These are phyloP conservation scores for Gynostemma pentaphyllum DNA, from an alignment of 306 rosid species.

Conservation along the genomic window DNA sequence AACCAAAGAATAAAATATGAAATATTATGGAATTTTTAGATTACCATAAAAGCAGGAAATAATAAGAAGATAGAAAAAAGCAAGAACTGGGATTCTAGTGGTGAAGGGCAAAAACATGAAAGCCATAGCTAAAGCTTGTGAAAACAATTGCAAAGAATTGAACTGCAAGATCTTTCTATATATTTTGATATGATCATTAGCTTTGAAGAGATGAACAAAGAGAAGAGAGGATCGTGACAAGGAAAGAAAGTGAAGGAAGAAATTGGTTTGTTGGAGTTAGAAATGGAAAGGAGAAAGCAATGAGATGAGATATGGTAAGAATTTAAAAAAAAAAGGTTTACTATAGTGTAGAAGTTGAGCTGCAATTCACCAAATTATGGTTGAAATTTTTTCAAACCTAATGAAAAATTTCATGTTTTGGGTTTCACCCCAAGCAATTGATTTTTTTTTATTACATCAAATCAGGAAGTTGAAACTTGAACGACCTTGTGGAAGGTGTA, in stretches of 20 bases:
- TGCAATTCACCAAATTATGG: background rate
- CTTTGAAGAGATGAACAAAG: conserved; percentile 3
- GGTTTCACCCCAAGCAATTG: background rate
- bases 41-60: background rate
- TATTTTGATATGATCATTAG: background rate
- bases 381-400: background rate
- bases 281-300: background rate
- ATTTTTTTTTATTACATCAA: too few species aligned
- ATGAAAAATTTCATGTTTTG: background rate
- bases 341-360: conserved; percentile 7
- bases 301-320: background rate
- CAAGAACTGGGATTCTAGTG: background rate
- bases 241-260: background rate
- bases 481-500: too few species aligned
- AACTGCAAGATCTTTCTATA: background rate
- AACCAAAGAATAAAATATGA: background rate
- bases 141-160: background rate
- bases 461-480: too few species aligned
- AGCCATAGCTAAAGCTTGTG: background rate
- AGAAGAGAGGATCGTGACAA: background rate
- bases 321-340: background rate
- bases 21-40: background rate
- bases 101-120: background rate
- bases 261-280: background rate
- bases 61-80: background rate